These are phyloP conservation scores for Paramecium biaurelia DNA, from an alignment of 73 alveolate genomes.

Conservation along the genomic window DNA sequence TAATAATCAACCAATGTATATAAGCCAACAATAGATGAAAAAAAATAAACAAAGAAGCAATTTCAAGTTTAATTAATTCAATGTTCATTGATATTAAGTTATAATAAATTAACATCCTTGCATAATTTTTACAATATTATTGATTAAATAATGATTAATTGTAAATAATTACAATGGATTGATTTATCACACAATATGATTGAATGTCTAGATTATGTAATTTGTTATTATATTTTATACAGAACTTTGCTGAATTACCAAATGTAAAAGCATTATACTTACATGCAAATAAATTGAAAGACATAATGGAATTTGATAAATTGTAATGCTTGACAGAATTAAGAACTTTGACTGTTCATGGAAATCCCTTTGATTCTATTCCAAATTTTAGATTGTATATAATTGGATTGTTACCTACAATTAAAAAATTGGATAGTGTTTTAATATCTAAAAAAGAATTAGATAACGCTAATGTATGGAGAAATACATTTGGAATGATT, in stretches of 20 bases:
- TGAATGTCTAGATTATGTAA: conserved; percentile 15
- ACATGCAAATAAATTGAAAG: conserved; percentile 53
- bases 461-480: conserved; percentile 49
- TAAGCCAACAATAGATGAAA: conserved; percentile 37
- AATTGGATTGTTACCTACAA: conserved; percentile 54
- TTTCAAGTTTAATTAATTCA: background rate
- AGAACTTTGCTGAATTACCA: conserved; percentile 58
- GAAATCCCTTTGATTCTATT: conserved; percentile 62
- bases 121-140: conserved; percentile 10
- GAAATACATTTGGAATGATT: background rate
- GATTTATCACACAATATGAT: conserved; percentile 40
- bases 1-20: background rate
- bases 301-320: conserved; percentile 42
- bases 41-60: conserved; percentile 21
- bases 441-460: conserved; percentile 59
- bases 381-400: conserved; percentile 61
- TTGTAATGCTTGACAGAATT: background rate
- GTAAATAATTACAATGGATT: conserved; percentile 21
- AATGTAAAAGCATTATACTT: conserved; percentile 42
- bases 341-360: conserved; percentile 54
- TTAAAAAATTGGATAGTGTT: conserved; percentile 57
- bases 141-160: conserved; percentile 4
- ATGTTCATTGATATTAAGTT: conserved; percentile 39
- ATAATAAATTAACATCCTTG: conserved; percentile 6
- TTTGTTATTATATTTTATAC: too few relatives aligned